Evolutionary conservation across 2,329 filamentous ascomycete species (phyloP).

Genomic region (Harringtonia aguacate): DNA sequence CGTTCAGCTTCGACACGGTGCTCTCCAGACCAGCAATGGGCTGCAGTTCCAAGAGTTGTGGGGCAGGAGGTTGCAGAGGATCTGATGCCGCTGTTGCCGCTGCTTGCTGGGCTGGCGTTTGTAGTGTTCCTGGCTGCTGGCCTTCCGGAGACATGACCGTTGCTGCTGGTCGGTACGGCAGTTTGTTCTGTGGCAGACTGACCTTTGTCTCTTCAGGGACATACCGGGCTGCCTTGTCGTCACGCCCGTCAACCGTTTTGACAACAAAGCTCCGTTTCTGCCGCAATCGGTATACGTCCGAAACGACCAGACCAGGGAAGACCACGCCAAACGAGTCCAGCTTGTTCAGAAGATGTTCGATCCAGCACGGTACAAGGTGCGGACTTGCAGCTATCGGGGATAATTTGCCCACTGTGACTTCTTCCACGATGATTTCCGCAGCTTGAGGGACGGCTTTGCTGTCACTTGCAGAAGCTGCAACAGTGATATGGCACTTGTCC

Average conservation of each 20-base stretch:
- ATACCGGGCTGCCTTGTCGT: constrained; percentile 33
- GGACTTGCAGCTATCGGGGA: constrained; percentile 13
- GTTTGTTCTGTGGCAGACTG: constrained; percentile 23
- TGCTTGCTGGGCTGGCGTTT: not conserved
- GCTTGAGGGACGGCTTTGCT: constrained; percentile 39
- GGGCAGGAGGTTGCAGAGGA: not conserved
- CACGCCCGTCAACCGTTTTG: constrained; percentile 41
- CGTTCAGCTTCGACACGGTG: constrained; percentile 57
- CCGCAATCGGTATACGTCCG: constrained; percentile 49
- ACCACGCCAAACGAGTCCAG: constrained; percentile 48
- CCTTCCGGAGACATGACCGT: too few relatives aligned
- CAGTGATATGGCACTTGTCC: constrained; percentile 49
- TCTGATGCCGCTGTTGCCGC: not conserved
- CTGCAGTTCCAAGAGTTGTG: constrained; percentile 25
- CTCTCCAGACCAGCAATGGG: constrained; percentile 57
- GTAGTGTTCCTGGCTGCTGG: not conserved
- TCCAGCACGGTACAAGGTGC: constrained; percentile 25
- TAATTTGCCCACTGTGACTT: constrained; percentile 32
- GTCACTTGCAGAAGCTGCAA: constrained; percentile 26
- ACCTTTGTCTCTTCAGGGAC: constrained; percentile 19
- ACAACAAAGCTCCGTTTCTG: constrained; percentile 48
- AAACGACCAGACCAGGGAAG: constrained; percentile 59
- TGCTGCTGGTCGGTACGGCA: not conserved
- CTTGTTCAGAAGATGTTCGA: constrained; percentile 20
- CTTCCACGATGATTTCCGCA: constrained; percentile 47